Conservation (phyloP, 768 basidiomycete genomes). For the Thelephora ganbajun region DNA sequence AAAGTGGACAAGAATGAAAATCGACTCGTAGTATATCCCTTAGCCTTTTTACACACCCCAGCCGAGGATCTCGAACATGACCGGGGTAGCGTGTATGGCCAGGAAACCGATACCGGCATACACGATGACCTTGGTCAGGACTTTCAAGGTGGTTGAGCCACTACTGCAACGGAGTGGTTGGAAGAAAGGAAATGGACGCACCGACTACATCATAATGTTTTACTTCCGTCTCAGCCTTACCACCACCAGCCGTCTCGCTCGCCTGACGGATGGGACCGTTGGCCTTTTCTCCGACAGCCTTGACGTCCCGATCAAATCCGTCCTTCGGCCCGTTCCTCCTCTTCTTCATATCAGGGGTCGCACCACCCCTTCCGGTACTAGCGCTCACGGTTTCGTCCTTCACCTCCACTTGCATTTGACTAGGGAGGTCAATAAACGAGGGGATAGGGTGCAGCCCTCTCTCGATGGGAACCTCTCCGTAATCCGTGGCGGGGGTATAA, state of each 20-base stretch:
- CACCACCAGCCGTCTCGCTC: constrained; percentile 14
- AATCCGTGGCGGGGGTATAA: constrained; percentile 88
- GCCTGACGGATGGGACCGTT: neutral
- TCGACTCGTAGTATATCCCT: too few species aligned
- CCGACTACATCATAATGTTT: constrained; percentile 84
- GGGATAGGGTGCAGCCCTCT: constrained; percentile 61
- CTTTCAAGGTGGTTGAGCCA: constrained; percentile 22
- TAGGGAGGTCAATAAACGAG: constrained; percentile 70
- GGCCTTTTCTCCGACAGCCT: constrained; percentile 1
- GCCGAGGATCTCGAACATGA: constrained; percentile 52
- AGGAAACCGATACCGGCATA: constrained; percentile 78
- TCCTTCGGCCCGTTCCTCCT: constrained; percentile 1
- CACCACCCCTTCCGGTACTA: constrained; percentile 1
- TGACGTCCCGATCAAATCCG: constrained; percentile 1
- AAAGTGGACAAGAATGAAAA: too few species aligned
- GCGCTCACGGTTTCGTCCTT: constrained; percentile 13
- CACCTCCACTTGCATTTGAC: constrained; percentile 15
- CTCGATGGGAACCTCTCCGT: constrained; percentile 51
- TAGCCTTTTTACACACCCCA: too few species aligned
- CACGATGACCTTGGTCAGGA: constrained; percentile 81
- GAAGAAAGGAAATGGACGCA: constrained; percentile 21
- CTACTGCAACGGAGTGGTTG: constrained; percentile 1
- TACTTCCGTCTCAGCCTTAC: constrained; percentile 23
- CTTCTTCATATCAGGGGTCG: neutral
- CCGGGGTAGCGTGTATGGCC: constrained; percentile 45